Percentiles rank a stretch among this genome's conserved stretches.
phyloP scores from a whole-genome alignment of 1,284 basidiomycete species.

The Pyrrhoderma lamaoense region DNA sequence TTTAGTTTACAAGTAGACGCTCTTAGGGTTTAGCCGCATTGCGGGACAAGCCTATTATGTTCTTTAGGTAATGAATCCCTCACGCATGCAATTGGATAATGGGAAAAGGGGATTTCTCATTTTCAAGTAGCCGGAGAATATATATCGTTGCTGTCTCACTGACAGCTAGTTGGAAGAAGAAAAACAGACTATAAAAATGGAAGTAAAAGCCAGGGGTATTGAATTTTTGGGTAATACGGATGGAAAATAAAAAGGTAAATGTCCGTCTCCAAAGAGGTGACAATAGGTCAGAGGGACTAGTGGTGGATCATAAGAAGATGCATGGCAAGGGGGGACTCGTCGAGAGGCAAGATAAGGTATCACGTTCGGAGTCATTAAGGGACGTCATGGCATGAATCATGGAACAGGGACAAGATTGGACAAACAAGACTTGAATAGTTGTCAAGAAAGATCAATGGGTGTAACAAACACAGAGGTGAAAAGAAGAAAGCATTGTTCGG shows the following conservation, averaged over 20 bases:
- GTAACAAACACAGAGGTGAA: background rate
- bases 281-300: background rate
- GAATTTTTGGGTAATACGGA: background rate
- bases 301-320: no score
- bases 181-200: background rate
- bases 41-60: conserved; percentile 9
- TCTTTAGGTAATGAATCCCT: background rate
- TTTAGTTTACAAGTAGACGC: background rate
- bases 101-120: background rate
- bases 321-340: no score
- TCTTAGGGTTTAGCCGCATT: conserved; percentile 9
- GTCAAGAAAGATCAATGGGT: no score
- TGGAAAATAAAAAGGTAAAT: background rate
- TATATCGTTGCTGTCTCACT: background rate
- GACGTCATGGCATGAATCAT: no score
- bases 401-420: no score
- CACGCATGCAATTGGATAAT: background rate
- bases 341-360: no score
- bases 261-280: background rate
- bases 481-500: background rate
- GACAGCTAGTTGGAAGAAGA: background rate
- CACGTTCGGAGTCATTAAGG: no score
- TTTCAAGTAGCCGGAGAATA: background rate
- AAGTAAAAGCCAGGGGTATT: background rate
- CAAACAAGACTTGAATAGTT: no score